Percentiles rank a stretch among this genome's conserved stretches.
Evolutionary conservation across 768 basidiomycete species (phyloP).

Genomic region (Mycena filopes): DNA sequence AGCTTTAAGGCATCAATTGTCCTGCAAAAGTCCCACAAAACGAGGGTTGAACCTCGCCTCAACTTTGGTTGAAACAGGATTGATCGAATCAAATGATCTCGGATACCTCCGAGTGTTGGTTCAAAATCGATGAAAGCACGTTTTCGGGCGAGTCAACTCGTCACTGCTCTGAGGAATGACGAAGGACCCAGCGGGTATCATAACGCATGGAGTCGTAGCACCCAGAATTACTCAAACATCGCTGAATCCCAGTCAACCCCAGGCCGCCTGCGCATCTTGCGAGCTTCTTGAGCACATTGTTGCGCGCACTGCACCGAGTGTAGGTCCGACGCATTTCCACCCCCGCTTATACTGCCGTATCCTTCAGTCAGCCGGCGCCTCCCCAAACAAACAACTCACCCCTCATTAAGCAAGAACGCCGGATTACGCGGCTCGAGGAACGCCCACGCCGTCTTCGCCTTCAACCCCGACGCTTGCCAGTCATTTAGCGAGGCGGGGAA

Average conservation of each 20-base stretch:
- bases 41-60: no score
- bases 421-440: conserved; percentile 27
- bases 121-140: no score
- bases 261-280: neutral
- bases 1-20: no score
- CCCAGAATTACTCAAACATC: neutral
- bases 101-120: no score
- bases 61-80: no score
- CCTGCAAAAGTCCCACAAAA: no score
- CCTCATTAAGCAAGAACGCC: conserved; percentile 26
- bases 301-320: neutral
- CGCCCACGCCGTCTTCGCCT: conserved; percentile 20
- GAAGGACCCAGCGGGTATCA: no score
- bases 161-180: neutral
- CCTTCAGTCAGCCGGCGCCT: no score
- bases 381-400: neutral
- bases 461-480: conserved; percentile 23
- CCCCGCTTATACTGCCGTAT: neutral
- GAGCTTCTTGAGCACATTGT: neutral
- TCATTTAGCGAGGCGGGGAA: conserved; percentile 25
- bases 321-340: neutral
- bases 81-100: no score
- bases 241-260: neutral
- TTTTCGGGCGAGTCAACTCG: no score
- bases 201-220: no score